Base-by-base conservation (phyloP, 768 basidiomycete species). In the Lactarius akahatsu region DNA sequence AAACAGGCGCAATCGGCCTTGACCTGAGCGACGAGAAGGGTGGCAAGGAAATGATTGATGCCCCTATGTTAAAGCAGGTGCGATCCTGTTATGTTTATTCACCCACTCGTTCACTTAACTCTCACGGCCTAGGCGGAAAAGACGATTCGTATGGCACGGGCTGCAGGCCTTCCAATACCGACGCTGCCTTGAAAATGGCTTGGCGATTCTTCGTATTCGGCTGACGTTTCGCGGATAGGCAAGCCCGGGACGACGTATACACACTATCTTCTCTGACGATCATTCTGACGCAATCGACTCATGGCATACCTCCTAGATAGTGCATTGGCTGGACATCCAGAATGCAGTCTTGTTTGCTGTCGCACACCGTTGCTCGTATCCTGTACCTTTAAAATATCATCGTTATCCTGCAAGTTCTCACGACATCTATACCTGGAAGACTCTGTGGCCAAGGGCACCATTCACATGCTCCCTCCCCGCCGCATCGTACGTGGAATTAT, bases 1-100 rank as follows among this genome's bases (percentile, higher is more conserved):
- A 80, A 54, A 76, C 75, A 43, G 92, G 91, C 4, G 94, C 94
- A 2, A 84, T 90, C 50, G 92, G 92, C 0, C 78, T 94, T 30
- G 87, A 89, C 57, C 73, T 81, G 47, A 78, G 79, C 26, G 82
- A 79, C 52, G 81, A 81, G 3, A 74, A 73, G 18, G 80, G 76
- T 45, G 76, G 80, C 18, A 87, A 85, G 57, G 86, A 89, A 72
- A 95, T 96, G 94, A 89, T 96, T 41, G 94, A 96, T 75, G 90
- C 90, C 9, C 94, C 94, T 0, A 93, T 96, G 89, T 79, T 96
- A 52, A 90, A 91, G 74, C 91, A 92, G 83, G 88, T 85, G 65
- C 64, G 76, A 69, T 10, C 23, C 8, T 23, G 36, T 20, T 32
- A 11, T 28, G 28, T 61, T 26, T 28, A 40, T 18, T 63, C 30